phyloP scores from a whole-genome alignment of 306 rosid species.

The Lathyrus sativus region DNA sequence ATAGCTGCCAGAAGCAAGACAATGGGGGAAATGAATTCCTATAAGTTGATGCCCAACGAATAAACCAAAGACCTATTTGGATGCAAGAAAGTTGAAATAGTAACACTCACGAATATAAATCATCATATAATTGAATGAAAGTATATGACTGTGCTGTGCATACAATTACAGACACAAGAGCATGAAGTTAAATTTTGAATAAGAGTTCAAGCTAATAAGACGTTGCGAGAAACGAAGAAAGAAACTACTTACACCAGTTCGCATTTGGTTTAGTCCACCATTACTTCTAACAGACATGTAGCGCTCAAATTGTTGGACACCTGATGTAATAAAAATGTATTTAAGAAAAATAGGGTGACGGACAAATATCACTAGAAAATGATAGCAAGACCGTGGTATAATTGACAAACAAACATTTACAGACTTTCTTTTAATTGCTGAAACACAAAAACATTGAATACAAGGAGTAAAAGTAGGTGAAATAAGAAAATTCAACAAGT shows the following conservation, averaged over 20 bases:
- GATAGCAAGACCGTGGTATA: slow-evolving; percentile 8
- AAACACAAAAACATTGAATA: slow-evolving; percentile 22
- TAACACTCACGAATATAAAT: slow-evolving; percentile 7
- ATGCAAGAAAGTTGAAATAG: slow-evolving; percentile 19
- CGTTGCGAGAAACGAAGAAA: slow-evolving; percentile 27
- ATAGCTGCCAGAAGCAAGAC: slow-evolving; percentile 20
- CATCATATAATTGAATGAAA: slow-evolving; percentile 4
- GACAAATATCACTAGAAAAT: slow-evolving; percentile 10
- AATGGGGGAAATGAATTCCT: background rate
- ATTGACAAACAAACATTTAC: slow-evolving; percentile 17
- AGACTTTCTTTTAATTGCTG: background rate
- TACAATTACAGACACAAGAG: slow-evolving; percentile 19
- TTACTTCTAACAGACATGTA: slow-evolving; percentile 83
- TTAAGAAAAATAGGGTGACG: slow-evolving; percentile 4
- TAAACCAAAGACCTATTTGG: slow-evolving; percentile 6
- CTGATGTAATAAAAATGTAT: slow-evolving; percentile 45
- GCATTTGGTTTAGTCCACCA: slow-evolving; percentile 96
- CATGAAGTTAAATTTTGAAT: slow-evolving; percentile 4
- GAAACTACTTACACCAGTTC: slow-evolving; percentile 80
- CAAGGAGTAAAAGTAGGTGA: background rate
- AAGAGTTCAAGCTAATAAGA: slow-evolving; percentile 8
- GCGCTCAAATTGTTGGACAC: slow-evolving; percentile 58
- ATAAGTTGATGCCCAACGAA: slow-evolving; percentile 17
- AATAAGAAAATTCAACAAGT: slow-evolving; percentile 24
- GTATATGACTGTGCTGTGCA: background rate